Base-by-base conservation (phyloP, 352 stramenopile species). In the Thalassiosira mediterranea region DNA sequence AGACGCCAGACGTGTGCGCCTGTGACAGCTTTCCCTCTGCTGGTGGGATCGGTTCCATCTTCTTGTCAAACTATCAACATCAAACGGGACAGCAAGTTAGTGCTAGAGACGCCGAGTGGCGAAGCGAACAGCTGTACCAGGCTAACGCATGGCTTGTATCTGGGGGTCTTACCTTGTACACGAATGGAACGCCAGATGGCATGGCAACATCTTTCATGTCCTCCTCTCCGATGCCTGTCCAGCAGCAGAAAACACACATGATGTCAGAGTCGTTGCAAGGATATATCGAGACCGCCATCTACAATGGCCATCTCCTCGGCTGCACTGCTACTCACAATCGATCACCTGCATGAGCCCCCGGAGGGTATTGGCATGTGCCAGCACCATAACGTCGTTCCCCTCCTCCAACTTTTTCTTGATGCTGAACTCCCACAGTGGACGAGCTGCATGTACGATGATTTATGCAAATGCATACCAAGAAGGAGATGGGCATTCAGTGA, bases 281-380 rank as follows among this genome's bases (percentile, higher is more conserved):
- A 8, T 21, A 53, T 53, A 8, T 28, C 26, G 46, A 53, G 26
- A 19, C 17, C 19, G n/a, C 5, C 8, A 28, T 53, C 4, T 3
- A 57, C 4, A 31, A 4, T 32, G 37, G 23, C 3, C 15, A 57
- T 4, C 17, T 57, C 15, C 4, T 57, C 23, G 7, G 7, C 32
- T 28, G 46, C 29, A 47, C 42, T 52, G 52, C 21, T 21, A 59
- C 64, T 62, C 44, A 79, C 84, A 81, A 87, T 98, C 95, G 66
- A 98, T 93, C 29, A 96, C 88, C 91, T 96, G 97, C 42, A 97
- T 88, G 3, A 98, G 84, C 17, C 94, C 95, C 28, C 95, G 91
- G 25, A 98, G 82, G 58, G 89, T 95, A 88, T 98, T 97, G 56
- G 92, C 90, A 79, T 98, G 95, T 0, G 94, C 95, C 11, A 96